A percentile compares a stretch with the other conserved stretches of the same genome.
These are phyloP conservation scores for Heterobasidion parviporum DNA, from an alignment of 1,284 basidiomycete species.

Conservation along the genomic window DNA sequence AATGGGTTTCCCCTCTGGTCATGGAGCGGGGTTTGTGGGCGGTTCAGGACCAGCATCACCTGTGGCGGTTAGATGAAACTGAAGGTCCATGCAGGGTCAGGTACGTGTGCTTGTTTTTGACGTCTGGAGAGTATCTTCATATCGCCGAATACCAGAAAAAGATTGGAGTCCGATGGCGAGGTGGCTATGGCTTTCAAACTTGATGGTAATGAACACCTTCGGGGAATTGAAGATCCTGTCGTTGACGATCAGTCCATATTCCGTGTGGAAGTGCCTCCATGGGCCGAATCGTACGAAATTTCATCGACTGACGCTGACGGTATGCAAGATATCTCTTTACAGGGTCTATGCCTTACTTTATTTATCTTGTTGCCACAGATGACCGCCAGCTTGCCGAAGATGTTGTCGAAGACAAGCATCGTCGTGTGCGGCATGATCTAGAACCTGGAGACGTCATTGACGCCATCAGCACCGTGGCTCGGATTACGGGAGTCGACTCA, in stretches of 20 bases:
- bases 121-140: background rate
- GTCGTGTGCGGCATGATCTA: constrained; percentile 76
- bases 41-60: constrained; percentile 33
- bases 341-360: background rate
- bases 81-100: constrained; percentile 82
- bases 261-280: constrained; percentile 64
- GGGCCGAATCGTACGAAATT: constrained; percentile 75
- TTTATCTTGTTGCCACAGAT: constrained; percentile 11
- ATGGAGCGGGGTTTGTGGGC: constrained; percentile 81
- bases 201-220: constrained; percentile 34
- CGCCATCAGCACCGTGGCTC: constrained; percentile 80
- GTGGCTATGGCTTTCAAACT: constrained; percentile 41
- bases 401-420: constrained; percentile 68
- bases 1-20: constrained; percentile 49
- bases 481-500: constrained; percentile 82
- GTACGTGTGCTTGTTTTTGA: constrained; percentile 27
- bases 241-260: constrained; percentile 50
- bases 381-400: constrained; percentile 61
- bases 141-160: constrained; percentile 41
- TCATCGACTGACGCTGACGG: constrained; percentile 58
- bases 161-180: constrained; percentile 57
- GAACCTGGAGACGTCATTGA: constrained; percentile 89
- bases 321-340: constrained; percentile 16
- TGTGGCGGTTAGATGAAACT: constrained; percentile 81
- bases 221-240: constrained; percentile 54